These are phyloP conservation scores for Chrysanthemum makinoi DNA, from an alignment of 129 eudicot genomes.

Conservation along the genomic window DNA sequence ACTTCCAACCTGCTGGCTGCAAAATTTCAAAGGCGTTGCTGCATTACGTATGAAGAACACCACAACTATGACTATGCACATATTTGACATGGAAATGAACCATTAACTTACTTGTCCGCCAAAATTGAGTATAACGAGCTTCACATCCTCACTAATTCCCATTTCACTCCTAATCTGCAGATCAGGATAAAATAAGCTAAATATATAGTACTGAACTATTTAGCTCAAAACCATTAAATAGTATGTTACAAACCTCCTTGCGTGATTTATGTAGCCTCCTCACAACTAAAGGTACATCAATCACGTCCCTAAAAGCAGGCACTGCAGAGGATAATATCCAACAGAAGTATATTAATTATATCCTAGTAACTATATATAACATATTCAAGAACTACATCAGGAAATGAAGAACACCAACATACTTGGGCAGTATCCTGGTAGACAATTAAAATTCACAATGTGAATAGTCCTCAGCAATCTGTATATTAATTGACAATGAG, in stretches of 20 bases:
- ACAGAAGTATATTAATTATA: neutral
- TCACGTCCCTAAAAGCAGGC: conserved; percentile 97
- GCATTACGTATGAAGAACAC: neutral
- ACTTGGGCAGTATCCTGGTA: conserved; percentile 99
- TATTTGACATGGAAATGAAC: neutral
- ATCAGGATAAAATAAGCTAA: conserved; percentile 1
- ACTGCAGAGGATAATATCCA: conserved; percentile 38
- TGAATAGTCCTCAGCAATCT: conserved; percentile 99
- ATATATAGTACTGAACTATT: neutral
- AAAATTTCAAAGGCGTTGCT: conserved; percentile 19
- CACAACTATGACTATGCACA: neutral
- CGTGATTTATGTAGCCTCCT: conserved; percentile 88
- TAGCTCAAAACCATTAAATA: neutral
- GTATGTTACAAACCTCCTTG: conserved; percentile 55
- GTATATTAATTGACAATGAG: conserved; percentile 22
- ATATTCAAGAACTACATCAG: neutral
- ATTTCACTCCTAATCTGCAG: conserved; percentile 81
- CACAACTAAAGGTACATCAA: conserved; percentile 96
- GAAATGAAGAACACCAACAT: conserved; percentile 32
- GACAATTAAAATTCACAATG: conserved; percentile 93
- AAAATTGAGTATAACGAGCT: conserved; percentile 85
- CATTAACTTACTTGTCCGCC: conserved; percentile 84
- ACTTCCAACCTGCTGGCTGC: conserved; percentile 96
- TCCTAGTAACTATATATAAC: neutral
- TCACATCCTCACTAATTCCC: conserved; percentile 81